Conservation (phyloP, 805 yeast genomes). For the Candida insectalens region DNA sequence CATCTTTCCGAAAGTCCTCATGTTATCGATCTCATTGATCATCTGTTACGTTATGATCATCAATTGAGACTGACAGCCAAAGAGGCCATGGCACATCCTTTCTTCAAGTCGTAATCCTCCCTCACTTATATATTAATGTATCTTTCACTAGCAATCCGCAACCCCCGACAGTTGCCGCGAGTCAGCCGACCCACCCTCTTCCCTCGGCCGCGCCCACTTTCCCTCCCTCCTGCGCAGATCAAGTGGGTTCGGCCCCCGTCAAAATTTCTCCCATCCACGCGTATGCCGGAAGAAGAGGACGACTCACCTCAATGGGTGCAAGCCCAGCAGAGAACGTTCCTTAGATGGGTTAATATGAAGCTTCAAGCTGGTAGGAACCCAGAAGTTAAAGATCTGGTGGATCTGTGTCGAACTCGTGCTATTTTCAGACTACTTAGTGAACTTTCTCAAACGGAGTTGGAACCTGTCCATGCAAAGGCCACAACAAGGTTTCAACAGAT, state of each 20-base stretch:
- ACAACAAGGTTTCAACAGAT: constrained; percentile 32
- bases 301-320: too few species aligned
- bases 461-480: constrained; percentile 27
- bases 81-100: constrained; percentile 72
- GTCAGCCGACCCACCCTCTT: too few species aligned
- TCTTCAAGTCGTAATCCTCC: constrained; percentile 15
- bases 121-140: neutral
- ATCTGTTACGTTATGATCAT: constrained; percentile 73
- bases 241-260: too few species aligned
- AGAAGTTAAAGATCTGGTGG: constrained; percentile 21
- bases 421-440: neutral
- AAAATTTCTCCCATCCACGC: neutral
- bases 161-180: too few species aligned
- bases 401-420: constrained; percentile 30
- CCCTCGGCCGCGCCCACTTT: neutral
- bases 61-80: constrained; percentile 79
- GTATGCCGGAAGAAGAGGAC: too few species aligned
- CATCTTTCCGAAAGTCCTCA: constrained; percentile 41
- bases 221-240: neutral
- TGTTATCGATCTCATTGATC: constrained; percentile 61
- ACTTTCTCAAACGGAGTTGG: constrained; percentile 1
- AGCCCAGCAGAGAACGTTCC: constrained; percentile 38
- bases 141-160: neutral
- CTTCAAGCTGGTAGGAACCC: constrained; percentile 12
- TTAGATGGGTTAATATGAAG: constrained; percentile 39